Conservation (phyloP, 805 yeast genomes). For the Lipomyces chichibuensis region DNA sequence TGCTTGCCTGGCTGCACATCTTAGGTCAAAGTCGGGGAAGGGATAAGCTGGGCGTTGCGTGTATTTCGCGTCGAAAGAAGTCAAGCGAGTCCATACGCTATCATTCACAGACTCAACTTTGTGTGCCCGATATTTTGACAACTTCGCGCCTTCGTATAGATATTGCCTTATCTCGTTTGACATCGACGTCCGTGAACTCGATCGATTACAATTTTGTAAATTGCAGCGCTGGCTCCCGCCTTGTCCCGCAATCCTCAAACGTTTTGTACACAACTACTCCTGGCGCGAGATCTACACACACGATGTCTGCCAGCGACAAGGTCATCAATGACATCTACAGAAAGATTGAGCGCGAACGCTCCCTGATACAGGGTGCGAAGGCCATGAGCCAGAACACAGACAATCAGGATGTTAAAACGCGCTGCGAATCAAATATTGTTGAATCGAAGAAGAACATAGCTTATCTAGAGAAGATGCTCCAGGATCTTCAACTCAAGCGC, state of each 20-base stretch:
- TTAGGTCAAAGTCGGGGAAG: too few relatives aligned
- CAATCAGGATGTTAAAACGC: slow-evolving; percentile 82
- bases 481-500: slow-evolving; percentile 55
- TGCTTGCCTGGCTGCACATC: too few relatives aligned
- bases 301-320: slow-evolving; percentile 41
- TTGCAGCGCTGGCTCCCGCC: neutral
- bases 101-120: neutral
- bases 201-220: slow-evolving; percentile 3
- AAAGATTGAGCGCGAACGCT: slow-evolving; percentile 86
- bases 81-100: neutral
- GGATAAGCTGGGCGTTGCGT: neutral
- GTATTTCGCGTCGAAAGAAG: neutral
- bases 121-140: neutral
- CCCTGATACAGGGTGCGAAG: slow-evolving; percentile 85
- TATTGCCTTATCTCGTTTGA: neutral
- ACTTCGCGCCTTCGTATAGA: neutral
- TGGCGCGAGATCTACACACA: neutral
- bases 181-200: neutral
- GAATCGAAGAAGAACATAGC: slow-evolving; percentile 92
- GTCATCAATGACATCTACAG: slow-evolving; percentile 69
- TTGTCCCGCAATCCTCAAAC: neutral
- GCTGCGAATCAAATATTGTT: slow-evolving; percentile 84
- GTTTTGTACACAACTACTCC: neutral
- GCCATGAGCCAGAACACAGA: slow-evolving; percentile 75
- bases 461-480: slow-evolving; percentile 77